Evolutionary conservation across 2,329 filamentous ascomycete genomes (phyloP), one percentile per base, ranked within the genome.

Genomic region (Aspergillus niger): DNA sequence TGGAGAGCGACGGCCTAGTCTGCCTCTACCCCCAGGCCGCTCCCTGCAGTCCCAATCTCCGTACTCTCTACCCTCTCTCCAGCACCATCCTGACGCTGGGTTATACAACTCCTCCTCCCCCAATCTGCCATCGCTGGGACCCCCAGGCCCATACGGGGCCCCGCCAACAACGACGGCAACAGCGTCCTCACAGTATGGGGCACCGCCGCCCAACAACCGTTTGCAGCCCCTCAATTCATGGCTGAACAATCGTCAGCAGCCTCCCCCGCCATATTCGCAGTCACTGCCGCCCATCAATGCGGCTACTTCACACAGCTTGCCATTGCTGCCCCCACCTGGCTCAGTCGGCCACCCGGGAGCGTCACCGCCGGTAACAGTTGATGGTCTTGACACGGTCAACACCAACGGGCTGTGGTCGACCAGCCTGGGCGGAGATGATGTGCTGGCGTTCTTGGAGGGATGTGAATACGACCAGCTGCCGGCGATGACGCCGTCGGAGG

Each of bases 171-270:
- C 57, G 24, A 53, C 64, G 7, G 50, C 60, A 7, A 69, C 70
- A 47, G 59, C 71, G 8, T 69, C 72, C 5, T 68, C 71, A 1
- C 70, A 70, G 38, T 72, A 72, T 50, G 60, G 69, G 22, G 36
- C 30, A 2, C 60, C 65, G 7, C 65, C 67, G 22, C 61, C 72
- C 17, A 64, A 66, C 22, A 74, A 76, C 55, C 74, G 75, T 6
- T 65, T 78, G 26, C 77, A 79, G 49, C 75, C 77, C 3, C 68
- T 78, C 59, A 77, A 77, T 55, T 72, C 76, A 13, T 78, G 76
- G 76, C 64, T 74, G 32, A 69, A 71, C 8, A 63, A 68, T 3
- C 74, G 72, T 26, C 68, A 69, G 17, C 72, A 73, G 24, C 72
- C 70, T 8, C 72, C 69, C 4, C 64, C 71, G 4, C 69, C 75